A percentile compares a stretch with the other conserved stretches of the same genome.
These are phyloP conservation scores for Ceratocystis variospora DNA, from an alignment of 2,329 filamentous ascomycete genomes.

Conservation along the genomic window DNA sequence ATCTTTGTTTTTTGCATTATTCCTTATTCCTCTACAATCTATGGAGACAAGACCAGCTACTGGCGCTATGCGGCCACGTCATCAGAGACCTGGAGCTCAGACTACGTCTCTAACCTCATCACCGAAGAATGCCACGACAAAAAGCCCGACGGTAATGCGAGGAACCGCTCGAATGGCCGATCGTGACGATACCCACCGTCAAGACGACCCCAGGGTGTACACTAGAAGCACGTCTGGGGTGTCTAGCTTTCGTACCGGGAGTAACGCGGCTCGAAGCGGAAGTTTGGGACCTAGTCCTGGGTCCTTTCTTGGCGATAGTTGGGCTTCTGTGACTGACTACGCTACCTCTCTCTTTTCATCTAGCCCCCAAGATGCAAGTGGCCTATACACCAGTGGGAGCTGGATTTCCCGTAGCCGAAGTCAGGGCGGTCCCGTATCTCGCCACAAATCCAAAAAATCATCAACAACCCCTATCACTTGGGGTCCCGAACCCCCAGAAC, in stretches of 20 bases:
- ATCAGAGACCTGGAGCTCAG: not conserved
- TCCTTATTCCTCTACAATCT: not conserved
- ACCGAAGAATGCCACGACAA: not conserved
- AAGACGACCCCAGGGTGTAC: not conserved
- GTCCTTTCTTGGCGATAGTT: conserved; percentile 17
- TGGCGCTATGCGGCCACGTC: conserved; percentile 1
- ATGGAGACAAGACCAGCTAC: conserved; percentile 4
- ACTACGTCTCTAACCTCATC: not conserved
- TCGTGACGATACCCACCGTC: not conserved
- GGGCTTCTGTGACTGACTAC: conserved; percentile 18
- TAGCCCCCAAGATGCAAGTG: conserved; percentile 5
- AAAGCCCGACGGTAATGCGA: conserved; percentile 16
- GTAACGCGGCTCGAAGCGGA: not conserved
- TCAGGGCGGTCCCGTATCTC: not conserved
- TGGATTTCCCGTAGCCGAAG: conserved; percentile 12
- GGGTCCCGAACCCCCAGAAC: conserved; percentile 36
- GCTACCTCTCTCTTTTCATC: conserved; percentile 15
- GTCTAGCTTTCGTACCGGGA: conserved; percentile 2
- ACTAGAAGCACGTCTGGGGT: not conserved
- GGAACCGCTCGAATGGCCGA: conserved; percentile 17
- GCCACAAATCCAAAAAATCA: not conserved
- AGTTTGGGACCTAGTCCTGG: conserved; percentile 12
- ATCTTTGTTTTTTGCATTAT: not conserved
- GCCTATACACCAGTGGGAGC: not conserved
- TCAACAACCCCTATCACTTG: conserved; percentile 27